phyloP scores from a whole-genome alignment of 1,284 basidiomycete genomes.

The Earliella scabrosa region DNA sequence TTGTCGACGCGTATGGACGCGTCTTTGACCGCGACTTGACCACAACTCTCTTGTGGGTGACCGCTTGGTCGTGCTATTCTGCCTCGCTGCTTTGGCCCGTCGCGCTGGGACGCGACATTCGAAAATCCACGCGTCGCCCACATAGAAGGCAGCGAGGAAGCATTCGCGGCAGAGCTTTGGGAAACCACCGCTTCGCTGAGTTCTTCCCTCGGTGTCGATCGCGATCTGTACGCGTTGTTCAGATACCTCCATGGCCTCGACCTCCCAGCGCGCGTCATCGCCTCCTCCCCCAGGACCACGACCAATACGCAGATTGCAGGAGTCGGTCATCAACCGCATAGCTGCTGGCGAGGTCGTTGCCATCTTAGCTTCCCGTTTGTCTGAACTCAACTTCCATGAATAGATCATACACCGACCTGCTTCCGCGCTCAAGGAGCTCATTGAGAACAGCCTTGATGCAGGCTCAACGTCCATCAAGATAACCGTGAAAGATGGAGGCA shows the following conservation, averaged over 20 bases:
- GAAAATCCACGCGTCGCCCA: neutral
- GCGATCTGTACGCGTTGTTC: neutral
- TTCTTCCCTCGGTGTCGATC: constrained; percentile 5
- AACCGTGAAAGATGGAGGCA: constrained; percentile 92
- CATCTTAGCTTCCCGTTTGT: neutral
- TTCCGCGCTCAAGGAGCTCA: constrained; percentile 95
- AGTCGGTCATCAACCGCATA: constrained; percentile 80
- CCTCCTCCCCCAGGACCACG: constrained; percentile 35
- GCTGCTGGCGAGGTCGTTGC: constrained; percentile 75
- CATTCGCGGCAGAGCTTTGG: constrained; percentile 1
- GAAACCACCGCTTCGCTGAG: constrained; percentile 1
- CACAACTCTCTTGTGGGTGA: too few relatives aligned
- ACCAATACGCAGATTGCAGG: constrained; percentile 72
- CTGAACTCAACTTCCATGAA: neutral
- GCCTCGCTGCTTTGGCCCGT: neutral
- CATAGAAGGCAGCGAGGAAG: neutral
- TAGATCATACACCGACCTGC: constrained; percentile 97
- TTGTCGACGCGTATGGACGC: constrained; percentile 3
- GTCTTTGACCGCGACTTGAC: neutral
- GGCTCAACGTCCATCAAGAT: constrained; percentile 88
- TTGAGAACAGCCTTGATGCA: constrained; percentile 96
- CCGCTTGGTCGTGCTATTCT: too few relatives aligned
- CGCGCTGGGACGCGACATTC: neutral
- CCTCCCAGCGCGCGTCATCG: constrained; percentile 9
- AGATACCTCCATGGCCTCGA: constrained; percentile 11